These are phyloP conservation scores for Penicillium egyptiacum DNA, from an alignment of 495 filamentous ascomycete genomes.

Conservation along the genomic window DNA sequence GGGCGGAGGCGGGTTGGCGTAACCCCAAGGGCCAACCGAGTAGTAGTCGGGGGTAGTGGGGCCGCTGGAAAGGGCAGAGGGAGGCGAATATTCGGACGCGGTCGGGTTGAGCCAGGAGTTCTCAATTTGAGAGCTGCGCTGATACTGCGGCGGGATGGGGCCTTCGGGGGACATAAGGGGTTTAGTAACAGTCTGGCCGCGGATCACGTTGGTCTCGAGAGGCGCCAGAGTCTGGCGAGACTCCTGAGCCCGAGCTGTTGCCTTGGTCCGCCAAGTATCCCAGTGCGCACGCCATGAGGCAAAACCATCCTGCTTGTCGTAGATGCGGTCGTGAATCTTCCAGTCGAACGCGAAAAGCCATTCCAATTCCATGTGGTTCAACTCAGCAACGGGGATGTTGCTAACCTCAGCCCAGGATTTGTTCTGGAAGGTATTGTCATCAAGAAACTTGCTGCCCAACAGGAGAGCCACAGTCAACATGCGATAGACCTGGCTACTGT, in stretches of 20 bases:
- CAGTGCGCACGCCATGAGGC: slow-evolving; percentile 80
- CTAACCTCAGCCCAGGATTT: slow-evolving; percentile 98
- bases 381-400: slow-evolving; percentile 79
- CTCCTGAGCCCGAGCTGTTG: slow-evolving; percentile 53
- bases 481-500: slow-evolving; percentile 78
- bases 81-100: slow-evolving; percentile 63
- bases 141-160: slow-evolving; percentile 53
- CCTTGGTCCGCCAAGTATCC: slow-evolving; percentile 71
- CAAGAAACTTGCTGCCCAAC: slow-evolving; percentile 95
- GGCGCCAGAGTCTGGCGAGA: slow-evolving; percentile 63
- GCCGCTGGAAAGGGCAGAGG: slow-evolving; percentile 67
- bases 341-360: slow-evolving; percentile 86
- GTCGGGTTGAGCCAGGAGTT: slow-evolving; percentile 54
- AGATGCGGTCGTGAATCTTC: slow-evolving; percentile 84
- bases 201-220: slow-evolving; percentile 65
- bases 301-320: slow-evolving; percentile 76
- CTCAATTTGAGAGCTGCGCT: slow-evolving; percentile 49
- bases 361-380: slow-evolving; percentile 88
- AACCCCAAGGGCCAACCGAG: slow-evolving; percentile 56
- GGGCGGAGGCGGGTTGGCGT: slow-evolving; percentile 52
- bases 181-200: slow-evolving; percentile 45
- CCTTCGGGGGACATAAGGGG: slow-evolving; percentile 52
- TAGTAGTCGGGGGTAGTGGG: slow-evolving; percentile 62
- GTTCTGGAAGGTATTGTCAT: slow-evolving; percentile 99
- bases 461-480: slow-evolving; percentile 87